These are phyloP conservation scores for Tylopilus sp. DNA, from an alignment of 1,284 basidiomycete species.

Conservation along the genomic window DNA sequence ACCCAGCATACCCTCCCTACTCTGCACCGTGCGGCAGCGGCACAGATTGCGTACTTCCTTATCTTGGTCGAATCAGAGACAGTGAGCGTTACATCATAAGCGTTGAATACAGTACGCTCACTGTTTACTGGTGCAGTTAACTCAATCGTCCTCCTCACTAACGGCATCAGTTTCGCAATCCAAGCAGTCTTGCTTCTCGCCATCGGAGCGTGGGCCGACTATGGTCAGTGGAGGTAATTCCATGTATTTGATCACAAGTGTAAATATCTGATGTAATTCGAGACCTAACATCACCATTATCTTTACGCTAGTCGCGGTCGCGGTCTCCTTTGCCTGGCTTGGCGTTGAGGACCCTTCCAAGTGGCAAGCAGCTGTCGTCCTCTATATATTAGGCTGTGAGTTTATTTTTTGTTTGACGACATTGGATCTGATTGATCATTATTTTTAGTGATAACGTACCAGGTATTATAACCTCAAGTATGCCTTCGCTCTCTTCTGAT, in stretches of 20 bases:
- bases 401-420: constrained; percentile 15
- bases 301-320: constrained; percentile 76
- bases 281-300: constrained; percentile 84
- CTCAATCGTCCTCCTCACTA: constrained; percentile 81
- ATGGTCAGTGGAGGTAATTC: constrained; percentile 75
- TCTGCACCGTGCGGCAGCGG: constrained; percentile 58
- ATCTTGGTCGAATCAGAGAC: constrained; percentile 70
- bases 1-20: constrained; percentile 68
- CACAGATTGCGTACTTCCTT: constrained; percentile 72
- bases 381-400: constrained; percentile 84
- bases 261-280: constrained; percentile 17
- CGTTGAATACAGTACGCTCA: not conserved
- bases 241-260: not conserved
- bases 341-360: constrained; percentile 72
- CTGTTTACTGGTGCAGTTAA: constrained; percentile 61
- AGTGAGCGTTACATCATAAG: constrained; percentile 52
- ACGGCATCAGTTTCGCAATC: constrained; percentile 80
- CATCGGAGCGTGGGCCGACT: constrained; percentile 84
- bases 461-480: constrained; percentile 50
- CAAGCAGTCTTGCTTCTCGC: constrained; percentile 72
- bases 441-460: constrained; percentile 79
- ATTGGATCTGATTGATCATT: not conserved
- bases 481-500: constrained; percentile 9
- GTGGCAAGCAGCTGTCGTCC: constrained; percentile 76
- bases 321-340: constrained; percentile 82